These are phyloP conservation scores for Cyberlindnera subsufficiens DNA, from an alignment of 805 yeast genomes.

Conservation along the genomic window DNA sequence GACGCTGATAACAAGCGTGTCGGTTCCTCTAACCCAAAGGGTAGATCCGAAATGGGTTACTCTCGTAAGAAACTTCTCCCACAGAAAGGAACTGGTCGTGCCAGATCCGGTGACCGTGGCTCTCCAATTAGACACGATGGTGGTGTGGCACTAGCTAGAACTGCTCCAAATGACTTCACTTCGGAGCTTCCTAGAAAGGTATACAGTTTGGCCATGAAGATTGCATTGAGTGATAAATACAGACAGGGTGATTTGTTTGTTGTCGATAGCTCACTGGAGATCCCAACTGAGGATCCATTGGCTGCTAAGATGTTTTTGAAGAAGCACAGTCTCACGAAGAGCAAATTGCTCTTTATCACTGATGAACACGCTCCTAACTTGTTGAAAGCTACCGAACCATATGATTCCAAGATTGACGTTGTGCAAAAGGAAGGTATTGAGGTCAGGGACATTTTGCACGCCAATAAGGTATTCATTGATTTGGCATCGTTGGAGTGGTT, in stretches of 20 bases:
- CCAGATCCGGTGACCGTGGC: conserved; percentile 94
- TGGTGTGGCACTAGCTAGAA: conserved; percentile 82
- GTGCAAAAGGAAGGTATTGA: conserved; percentile 72
- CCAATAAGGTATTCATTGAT: conserved; percentile 72
- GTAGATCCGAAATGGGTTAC: conserved; percentile 81
- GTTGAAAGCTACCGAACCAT: conserved; percentile 47
- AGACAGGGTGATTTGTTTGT: conserved; percentile 66
- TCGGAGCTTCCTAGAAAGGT: conserved; percentile 70
- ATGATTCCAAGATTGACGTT: conserved; percentile 53
- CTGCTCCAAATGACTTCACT: conserved; percentile 85
- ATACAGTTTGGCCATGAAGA: conserved; percentile 70
- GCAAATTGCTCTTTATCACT: conserved; percentile 64
- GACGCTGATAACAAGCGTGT: conserved; percentile 89
- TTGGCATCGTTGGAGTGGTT: conserved; percentile 63
- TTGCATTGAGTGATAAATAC: conserved; percentile 79
- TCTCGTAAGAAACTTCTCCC: conserved; percentile 77
- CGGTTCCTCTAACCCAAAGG: conserved; percentile 82
- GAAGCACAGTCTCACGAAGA: conserved; percentile 41
- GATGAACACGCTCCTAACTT: conserved; percentile 54
- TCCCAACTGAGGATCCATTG: conserved; percentile 32
- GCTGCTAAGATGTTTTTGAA: conserved; percentile 45
- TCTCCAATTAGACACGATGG: conserved; percentile 90
- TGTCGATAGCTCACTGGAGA: conserved; percentile 43
- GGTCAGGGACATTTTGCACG: conserved; percentile 78
- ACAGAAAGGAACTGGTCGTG: conserved; percentile 93